Conservation (phyloP, 2,329 filamentous ascomycete genomes). For the Xylogone sp. region DNA sequence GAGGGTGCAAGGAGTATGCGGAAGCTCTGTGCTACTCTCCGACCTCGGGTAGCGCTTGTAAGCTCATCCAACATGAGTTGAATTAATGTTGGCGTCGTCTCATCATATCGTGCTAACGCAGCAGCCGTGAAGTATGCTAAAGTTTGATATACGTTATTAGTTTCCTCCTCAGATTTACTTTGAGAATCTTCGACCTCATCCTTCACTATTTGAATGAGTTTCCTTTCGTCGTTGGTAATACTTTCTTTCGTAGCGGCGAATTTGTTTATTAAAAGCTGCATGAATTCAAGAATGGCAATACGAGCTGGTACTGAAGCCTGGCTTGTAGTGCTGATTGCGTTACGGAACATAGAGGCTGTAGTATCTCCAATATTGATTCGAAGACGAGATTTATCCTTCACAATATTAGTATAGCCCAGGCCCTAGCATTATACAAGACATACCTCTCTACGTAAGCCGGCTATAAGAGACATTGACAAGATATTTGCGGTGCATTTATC, state of each 20-base stretch:
- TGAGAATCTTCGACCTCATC: constrained; percentile 4
- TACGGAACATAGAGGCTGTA: constrained; percentile 19
- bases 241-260: constrained; percentile 16
- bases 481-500: constrained; percentile 17
- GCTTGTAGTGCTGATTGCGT: constrained; percentile 10
- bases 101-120: constrained; percentile 18
- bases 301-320: constrained; percentile 11
- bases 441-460: constrained; percentile 20
- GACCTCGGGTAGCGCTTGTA: neutral
- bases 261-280: constrained; percentile 27
- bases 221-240: constrained; percentile 1
- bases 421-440: neutral
- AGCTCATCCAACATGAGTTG: constrained; percentile 15
- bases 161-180: constrained; percentile 5
- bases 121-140: constrained; percentile 25
- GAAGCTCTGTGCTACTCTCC: constrained; percentile 22
- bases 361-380: constrained; percentile 13
- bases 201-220: constrained; percentile 13
- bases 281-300: constrained; percentile 17
- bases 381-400: constrained; percentile 7
- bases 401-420: constrained; percentile 7
- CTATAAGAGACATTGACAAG: constrained; percentile 19
- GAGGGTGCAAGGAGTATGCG: constrained; percentile 22
- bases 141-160: constrained; percentile 17
- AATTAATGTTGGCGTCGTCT: constrained; percentile 11